phyloP scores from a whole-genome alignment of 116 monocot species.

The Phalaenopsis hybrid region DNA sequence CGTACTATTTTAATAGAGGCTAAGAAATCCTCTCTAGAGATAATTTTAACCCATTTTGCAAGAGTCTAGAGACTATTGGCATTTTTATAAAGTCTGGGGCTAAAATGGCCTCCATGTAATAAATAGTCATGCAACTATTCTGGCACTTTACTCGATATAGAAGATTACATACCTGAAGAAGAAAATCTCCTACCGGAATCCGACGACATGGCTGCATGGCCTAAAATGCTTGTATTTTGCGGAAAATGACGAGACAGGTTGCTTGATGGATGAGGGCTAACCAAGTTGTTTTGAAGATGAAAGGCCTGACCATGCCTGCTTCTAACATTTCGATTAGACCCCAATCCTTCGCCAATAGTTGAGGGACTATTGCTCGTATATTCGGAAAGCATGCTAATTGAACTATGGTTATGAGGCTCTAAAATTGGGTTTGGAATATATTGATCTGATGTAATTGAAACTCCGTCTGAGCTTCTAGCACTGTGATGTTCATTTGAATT shows the following conservation, averaged over 20 bases:
- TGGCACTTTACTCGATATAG: background rate
- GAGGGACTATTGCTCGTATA: background rate
- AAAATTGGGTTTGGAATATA: background rate
- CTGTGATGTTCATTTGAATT: background rate
- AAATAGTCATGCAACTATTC: no score
- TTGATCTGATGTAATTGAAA: conserved; percentile 2
- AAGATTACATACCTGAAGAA: background rate
- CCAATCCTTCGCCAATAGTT: background rate
- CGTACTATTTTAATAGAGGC: no score
- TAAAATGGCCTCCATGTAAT: no score
- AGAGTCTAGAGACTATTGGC: no score
- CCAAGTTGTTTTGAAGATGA: background rate
- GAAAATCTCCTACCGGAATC: background rate
- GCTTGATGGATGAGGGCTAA: background rate
- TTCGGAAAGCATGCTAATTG: background rate
- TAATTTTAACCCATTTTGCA: no score
- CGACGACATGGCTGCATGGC: background rate
- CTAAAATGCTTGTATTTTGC: background rate
- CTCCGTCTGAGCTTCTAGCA: background rate
- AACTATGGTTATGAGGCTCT: conserved; percentile 6
- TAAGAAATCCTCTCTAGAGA: no score
- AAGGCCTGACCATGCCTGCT: background rate
- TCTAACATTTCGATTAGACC: conserved; percentile 10
- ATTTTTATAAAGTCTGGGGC: no score
- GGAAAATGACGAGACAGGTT: background rate